Base-by-base conservation (phyloP, 208 protist genomes). In the Angomonas deanei region DNA sequence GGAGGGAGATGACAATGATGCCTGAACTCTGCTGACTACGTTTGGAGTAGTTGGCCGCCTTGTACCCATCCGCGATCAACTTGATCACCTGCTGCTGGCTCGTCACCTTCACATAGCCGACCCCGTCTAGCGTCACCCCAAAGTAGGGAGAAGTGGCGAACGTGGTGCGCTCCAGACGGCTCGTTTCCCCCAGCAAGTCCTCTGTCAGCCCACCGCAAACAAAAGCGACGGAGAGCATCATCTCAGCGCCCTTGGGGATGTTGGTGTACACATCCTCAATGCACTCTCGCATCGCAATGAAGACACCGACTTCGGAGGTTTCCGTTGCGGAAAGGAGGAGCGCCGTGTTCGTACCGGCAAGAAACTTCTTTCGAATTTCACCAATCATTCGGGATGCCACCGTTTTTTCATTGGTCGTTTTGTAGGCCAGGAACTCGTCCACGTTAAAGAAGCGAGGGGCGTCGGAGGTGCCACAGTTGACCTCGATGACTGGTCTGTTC, bases 311-410 rank as follows among this genome's bases (percentile, higher is more conserved):
- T 33, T 65, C 52, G 19, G 72, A 77, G 15, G 57, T 64, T 31
- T 70, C 60, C 17, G 74, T 85, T 59, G 72, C 71, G 38, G 61
- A 60, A 2, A 91, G 64, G 42, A 86, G 59, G 64, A 91, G 55
- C 8, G 80, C 77, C 17, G 71, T 66, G 61, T 91, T 87, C n/a
- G 74, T 63, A 26, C 84, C 84, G 17, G 77, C 68, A 23, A 84
- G 28, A 49, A 91, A 87, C 49, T 76, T 81, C 53, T 68, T 66
- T 11, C 64, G 68, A 47, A 85, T 63, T 55, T 82, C 72, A 11
- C 56, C 63, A 47, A 91, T 63, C 24, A 69, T 79, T 24, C 72
- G 30, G 33, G 80, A 91, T 46, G 26, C 27, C 23, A 42, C 17
- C 24, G 66, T 48, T 13, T 33, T 52, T 13, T 26, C 6, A 58